Conservation (phyloP, 2,329 filamentous ascomycete genomes). For the Phialophora tarda region DNA sequence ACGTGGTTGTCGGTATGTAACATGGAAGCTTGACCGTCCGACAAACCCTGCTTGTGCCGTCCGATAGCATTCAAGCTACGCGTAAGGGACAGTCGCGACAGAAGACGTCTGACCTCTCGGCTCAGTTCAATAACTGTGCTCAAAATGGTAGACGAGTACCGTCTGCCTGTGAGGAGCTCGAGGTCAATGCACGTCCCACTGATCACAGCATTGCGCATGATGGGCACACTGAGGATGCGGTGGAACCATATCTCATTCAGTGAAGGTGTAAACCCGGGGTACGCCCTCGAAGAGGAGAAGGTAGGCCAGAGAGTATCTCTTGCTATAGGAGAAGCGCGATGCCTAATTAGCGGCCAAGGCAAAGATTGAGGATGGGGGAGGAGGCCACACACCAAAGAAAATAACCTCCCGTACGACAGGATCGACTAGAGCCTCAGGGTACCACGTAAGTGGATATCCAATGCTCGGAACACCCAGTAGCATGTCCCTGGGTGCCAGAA, state of each 20-base stretch:
- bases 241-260: slow-evolving; percentile 6
- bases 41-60: not conserved
- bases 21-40: not conserved
- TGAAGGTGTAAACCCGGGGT: not conserved
- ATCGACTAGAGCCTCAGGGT: slow-evolving; percentile 4
- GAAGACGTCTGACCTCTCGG: slow-evolving; percentile 8
- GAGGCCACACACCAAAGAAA: slow-evolving; percentile 4
- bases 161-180: slow-evolving; percentile 4
- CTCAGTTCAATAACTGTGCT: not conserved
- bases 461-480: not conserved
- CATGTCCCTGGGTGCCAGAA: not conserved
- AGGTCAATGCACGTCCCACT: slow-evolving; percentile 10
- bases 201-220: slow-evolving; percentile 17
- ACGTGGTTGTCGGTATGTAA: not conserved
- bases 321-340: not conserved
- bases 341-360: not conserved
- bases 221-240: slow-evolving; percentile 7
- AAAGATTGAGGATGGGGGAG: not conserved
- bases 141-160: not conserved
- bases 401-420: slow-evolving; percentile 13
- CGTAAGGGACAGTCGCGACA: not conserved
- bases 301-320: slow-evolving; percentile 17
- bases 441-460: not conserved
- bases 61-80: not conserved
- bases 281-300: not conserved